These are phyloP conservation scores for Linnemannia hyalina DNA, from an alignment of 192 early-diverging fungal genomes.

Conservation along the genomic window DNA sequence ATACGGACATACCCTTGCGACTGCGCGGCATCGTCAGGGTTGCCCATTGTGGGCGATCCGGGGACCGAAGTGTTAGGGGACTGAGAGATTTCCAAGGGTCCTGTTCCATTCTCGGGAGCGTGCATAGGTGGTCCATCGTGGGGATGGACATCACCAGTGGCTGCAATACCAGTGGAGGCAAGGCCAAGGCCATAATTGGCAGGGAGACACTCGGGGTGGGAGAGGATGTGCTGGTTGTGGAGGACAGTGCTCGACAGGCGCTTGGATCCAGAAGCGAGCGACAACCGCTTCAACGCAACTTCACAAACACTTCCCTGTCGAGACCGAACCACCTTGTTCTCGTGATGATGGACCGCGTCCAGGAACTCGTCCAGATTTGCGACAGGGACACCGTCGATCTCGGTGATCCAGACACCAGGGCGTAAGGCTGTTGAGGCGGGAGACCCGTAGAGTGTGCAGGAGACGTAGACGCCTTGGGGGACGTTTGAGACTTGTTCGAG, in stretches of 20 bases:
- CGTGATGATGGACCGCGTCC: constrained; percentile 62
- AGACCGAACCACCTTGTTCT: constrained; percentile 57
- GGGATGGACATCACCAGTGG: background rate
- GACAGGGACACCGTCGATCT: constrained; percentile 75
- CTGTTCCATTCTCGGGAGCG: background rate
- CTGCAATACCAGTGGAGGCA: background rate
- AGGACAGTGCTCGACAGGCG: constrained; percentile 6
- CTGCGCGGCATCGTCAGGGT: constrained; percentile 61
- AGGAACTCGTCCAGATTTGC: constrained; percentile 74
- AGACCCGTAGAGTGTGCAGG: constrained; percentile 71
- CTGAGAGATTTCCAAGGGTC: background rate
- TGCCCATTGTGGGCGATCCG: constrained; percentile 6
- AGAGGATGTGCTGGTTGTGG: constrained; percentile 4
- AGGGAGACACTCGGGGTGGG: constrained; percentile 8
- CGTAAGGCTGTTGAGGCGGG: constrained; percentile 72
- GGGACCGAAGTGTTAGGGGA: background rate
- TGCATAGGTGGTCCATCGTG: background rate
- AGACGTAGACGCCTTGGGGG: constrained; percentile 75
- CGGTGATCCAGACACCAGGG: constrained; percentile 82
- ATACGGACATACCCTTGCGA: constrained; percentile 70
- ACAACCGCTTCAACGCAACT: constrained; percentile 61
- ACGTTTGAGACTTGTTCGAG: constrained; percentile 75
- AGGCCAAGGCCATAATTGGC: background rate
- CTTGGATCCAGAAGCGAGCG: constrained; percentile 8
- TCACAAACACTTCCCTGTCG: constrained; percentile 62